Percentiles rank a stretch among this genome's conserved stretches.
phyloP scores from a whole-genome alignment of 495 filamentous ascomycete genomes.

The Hyphodiscus hymeniophilus region DNA sequence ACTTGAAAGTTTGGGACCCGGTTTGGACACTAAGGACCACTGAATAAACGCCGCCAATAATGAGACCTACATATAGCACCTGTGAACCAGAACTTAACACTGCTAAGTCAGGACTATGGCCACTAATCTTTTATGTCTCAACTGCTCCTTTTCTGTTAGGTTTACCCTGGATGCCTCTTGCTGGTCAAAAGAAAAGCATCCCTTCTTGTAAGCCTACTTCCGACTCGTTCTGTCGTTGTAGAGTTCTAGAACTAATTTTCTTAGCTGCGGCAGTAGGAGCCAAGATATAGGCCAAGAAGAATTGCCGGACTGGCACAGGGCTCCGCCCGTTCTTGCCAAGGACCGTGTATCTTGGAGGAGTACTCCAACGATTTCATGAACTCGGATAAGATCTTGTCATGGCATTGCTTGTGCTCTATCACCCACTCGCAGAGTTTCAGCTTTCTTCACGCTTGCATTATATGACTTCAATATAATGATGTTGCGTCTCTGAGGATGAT shows the following conservation, averaged over 20 bases:
- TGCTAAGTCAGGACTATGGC: background rate
- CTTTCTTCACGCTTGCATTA: no score
- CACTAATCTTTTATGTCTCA: constrained; percentile 3
- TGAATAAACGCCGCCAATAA: background rate
- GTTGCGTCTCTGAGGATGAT: no score
- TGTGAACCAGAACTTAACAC: no score
- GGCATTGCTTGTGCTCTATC: constrained; percentile 17
- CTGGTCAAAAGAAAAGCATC: background rate
- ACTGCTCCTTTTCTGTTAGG: constrained; percentile 6
- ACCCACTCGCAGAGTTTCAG: no score
- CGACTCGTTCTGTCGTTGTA: background rate
- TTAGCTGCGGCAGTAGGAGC: background rate
- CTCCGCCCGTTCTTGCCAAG: constrained; percentile 10
- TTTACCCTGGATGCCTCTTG: constrained; percentile 7
- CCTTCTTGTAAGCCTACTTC: background rate
- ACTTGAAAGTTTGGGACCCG: no score
- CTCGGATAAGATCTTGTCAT: constrained; percentile 4
- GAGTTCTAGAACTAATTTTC: background rate
- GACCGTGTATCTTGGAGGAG: background rate
- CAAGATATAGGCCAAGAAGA: constrained; percentile 8
- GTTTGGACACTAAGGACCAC: no score
- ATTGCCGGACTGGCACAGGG: constrained; percentile 12
- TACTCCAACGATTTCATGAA: background rate
- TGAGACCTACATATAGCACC: background rate
- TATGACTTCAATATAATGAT: no score